phyloP scores from a whole-genome alignment of 2,329 filamentous ascomycete genomes.

The Trichoderma sp. region DNA sequence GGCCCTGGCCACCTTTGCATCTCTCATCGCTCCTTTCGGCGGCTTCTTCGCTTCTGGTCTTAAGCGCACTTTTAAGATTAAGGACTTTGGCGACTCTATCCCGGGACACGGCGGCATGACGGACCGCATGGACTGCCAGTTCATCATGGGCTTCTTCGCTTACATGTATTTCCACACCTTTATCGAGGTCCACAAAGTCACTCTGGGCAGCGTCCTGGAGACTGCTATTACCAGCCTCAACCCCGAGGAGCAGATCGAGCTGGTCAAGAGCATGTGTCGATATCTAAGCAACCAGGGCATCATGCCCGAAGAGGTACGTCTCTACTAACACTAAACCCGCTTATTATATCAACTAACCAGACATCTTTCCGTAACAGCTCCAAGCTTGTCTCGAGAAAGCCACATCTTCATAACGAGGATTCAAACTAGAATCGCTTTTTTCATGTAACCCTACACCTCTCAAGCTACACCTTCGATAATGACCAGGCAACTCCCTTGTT shows the following conservation, averaged over 20 bases:
- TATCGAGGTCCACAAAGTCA: conserved; percentile 83
- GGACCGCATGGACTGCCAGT: conserved; percentile 98
- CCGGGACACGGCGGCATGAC: conserved; percentile 97
- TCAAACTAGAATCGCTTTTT: not conserved
- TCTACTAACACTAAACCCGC: not conserved
- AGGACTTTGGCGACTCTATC: conserved; percentile 98
- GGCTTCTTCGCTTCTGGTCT: conserved; percentile 97
- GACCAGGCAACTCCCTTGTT: not conserved
- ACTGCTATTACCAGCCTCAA: conserved; percentile 85
- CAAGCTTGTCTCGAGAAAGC: conserved; percentile 28
- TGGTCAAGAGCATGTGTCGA: conserved; percentile 61
- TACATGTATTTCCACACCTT: conserved; percentile 99
- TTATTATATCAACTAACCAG: not conserved
- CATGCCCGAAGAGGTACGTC: conserved; percentile 33
- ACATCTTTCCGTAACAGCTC: conserved; percentile 21
- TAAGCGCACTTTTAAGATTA: conserved; percentile 99
- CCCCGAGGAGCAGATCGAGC: conserved; percentile 83
- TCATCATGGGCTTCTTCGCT: conserved; percentile 98
- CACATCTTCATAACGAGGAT: conserved; percentile 16
- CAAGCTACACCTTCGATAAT: conserved; percentile 8
- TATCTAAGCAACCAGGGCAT: conserved; percentile 64
- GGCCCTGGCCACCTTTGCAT: conserved; percentile 87
- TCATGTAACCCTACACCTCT: conserved; percentile 4
- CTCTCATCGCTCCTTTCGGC: conserved; percentile 93
- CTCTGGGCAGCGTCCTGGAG: conserved; percentile 84